These are phyloP conservation scores for Fibroporia radiculosa DNA, from an alignment of 768 basidiomycete genomes.

Conservation along the genomic window DNA sequence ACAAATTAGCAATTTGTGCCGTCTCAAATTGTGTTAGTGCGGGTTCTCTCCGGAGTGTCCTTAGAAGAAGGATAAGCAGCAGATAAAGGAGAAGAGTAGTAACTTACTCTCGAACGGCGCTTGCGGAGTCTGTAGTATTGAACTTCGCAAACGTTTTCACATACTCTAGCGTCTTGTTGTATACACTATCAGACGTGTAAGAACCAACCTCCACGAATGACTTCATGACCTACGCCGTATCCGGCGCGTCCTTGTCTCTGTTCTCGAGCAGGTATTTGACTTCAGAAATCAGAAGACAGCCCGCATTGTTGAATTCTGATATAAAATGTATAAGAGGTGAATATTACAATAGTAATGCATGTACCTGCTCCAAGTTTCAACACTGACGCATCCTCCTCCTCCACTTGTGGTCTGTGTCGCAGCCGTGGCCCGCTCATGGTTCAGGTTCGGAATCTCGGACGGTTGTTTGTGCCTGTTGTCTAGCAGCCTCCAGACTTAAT, in stretches of 20 bases:
- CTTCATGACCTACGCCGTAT: constrained; percentile 58
- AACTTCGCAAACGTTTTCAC: constrained; percentile 90
- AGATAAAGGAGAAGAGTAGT: not conserved
- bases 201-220: not conserved
- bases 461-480: constrained; percentile 23
- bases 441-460: not conserved
- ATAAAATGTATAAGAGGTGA: not conserved
- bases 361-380: constrained; percentile 74
- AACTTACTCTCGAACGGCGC: constrained; percentile 78
- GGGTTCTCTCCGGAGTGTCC: constrained; percentile 72
- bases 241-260: constrained; percentile 80
- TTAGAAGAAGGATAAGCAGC: constrained; percentile 21
- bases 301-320: constrained; percentile 84
- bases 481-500: constrained; percentile 23
- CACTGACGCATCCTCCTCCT: constrained; percentile 83
- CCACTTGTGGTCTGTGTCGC: constrained; percentile 59
- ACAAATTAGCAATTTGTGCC: constrained; percentile 87
- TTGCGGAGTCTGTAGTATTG: constrained; percentile 75
- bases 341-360: constrained; percentile 3
- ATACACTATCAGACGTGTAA: constrained; percentile 49
- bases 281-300: constrained; percentile 86
- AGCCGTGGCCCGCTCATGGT: constrained; percentile 42
- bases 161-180: constrained; percentile 89
- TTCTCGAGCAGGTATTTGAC: constrained; percentile 87
- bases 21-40: constrained; percentile 85